Base-by-base conservation (phyloP, 441 rosid species). In the Erodium texanum region DNA sequence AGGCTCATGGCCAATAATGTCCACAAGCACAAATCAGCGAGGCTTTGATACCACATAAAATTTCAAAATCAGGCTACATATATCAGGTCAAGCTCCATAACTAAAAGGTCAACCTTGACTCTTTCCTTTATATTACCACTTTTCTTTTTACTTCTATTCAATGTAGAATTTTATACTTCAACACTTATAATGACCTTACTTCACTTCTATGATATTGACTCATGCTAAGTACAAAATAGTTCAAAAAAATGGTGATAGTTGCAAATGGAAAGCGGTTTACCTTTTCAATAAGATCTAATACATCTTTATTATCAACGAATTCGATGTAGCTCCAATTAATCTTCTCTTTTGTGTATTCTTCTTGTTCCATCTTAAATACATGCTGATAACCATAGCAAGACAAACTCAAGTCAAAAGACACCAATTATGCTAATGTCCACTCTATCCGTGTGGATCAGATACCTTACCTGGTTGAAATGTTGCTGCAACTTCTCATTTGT, bases 401-500 rank as follows among this genome's bases (percentile, higher is more conserved):
- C 74, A 67, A 61, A 72, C 65, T 73, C 74, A 16, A 70, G 66
- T 70, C 65, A 73, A 48, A 58, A 15, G 48, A 3, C n/a, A 41
- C 43, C 24, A 50, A 64, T 24, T 29, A 36, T 64, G 78, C 32
- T 58, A 56, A 20, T 36, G 54, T 19, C 62, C 38, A 70, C 24
- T 41, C 48, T 50, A 41, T 66, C 54, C 63, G 62, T 68, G 50
- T 11, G 65, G 65, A 50, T 71, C 18, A 62, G 72, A 70, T 36
- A 70, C 69, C 67, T 72, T 74, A 86, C 98, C 97, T 92, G 97
- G 78, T 92, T 95, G 83, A 95, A 95, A 85, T 92, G 98, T 71
- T 92, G 98, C 79, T 95, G 98, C 87, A 95, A 78, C 85, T 95
- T 95, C 86, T 95, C 99, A 76, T 95, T 95, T 54, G 98, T 92